These are phyloP conservation scores for Cladosporium sp. DNA, from an alignment of 2,329 filamentous ascomycete species.

Conservation along the genomic window DNA sequence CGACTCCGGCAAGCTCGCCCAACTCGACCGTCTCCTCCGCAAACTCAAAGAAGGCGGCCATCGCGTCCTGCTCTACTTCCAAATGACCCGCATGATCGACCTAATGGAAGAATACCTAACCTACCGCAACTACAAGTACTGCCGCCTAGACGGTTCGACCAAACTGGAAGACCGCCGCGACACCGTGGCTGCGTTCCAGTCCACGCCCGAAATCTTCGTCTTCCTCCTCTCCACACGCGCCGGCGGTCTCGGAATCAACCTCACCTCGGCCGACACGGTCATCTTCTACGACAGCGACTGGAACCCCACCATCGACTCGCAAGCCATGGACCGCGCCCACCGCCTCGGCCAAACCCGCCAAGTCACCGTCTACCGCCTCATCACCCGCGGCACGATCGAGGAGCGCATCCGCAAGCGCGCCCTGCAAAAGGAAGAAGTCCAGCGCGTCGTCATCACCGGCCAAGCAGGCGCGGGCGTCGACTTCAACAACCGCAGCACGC, in stretches of 20 bases:
- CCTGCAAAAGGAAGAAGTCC: slow-evolving; percentile 96
- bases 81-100: slow-evolving; percentile 99
- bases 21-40: slow-evolving; percentile 79
- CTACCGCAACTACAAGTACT: slow-evolving; percentile 98
- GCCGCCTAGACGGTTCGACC: slow-evolving; percentile 90
- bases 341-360: slow-evolving; percentile 92
- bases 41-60: slow-evolving; percentile 89
- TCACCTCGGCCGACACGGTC: slow-evolving; percentile 93
- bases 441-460: slow-evolving; percentile 92
- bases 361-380: slow-evolving; percentile 95
- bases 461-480: slow-evolving; percentile 65
- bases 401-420: slow-evolving; percentile 96
- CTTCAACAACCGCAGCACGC: slow-evolving; percentile 79
- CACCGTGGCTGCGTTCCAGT: slow-evolving; percentile 95
- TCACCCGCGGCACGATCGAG: slow-evolving; percentile 94
- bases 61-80: slow-evolving; percentile 95
- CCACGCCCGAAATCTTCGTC: slow-evolving; percentile 88
- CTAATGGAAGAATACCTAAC: slow-evolving; percentile 98
- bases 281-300: slow-evolving; percentile 99
- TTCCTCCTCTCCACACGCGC: slow-evolving; percentile 94
- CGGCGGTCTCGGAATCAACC: slow-evolving; percentile 95
- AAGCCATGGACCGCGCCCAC: slow-evolving; percentile 98
- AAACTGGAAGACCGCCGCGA: slow-evolving; percentile 96
- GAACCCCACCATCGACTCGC: slow-evolving; percentile 98
- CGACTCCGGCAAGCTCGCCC: slow-evolving; percentile 92